Evolutionary conservation across 1,139 yeast genomes (phyloP).

Genomic region (Candida anutae): DNA sequence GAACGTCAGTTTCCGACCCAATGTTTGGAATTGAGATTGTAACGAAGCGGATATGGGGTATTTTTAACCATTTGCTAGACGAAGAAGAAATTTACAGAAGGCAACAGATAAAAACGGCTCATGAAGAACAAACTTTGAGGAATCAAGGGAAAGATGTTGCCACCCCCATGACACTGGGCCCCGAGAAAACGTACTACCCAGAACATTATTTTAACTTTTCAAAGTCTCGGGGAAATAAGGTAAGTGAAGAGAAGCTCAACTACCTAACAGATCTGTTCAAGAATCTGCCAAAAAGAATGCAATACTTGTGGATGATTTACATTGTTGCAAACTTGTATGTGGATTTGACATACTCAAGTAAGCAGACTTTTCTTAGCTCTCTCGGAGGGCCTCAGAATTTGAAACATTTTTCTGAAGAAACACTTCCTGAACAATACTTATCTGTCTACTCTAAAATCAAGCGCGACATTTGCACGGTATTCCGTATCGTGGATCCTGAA

Average conservation of each 20-base stretch:
- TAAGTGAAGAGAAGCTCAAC: constrained; percentile 12
- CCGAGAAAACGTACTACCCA: constrained; percentile 23
- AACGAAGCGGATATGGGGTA: constrained; percentile 18
- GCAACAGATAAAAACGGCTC: constrained; percentile 9
- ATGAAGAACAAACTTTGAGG: constrained; percentile 6
- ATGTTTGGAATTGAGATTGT: constrained; percentile 13
- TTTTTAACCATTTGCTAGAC: constrained; percentile 21
- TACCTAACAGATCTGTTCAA: constrained; percentile 20
- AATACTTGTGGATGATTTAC: constrained; percentile 25
- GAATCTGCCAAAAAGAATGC: constrained; percentile 20
- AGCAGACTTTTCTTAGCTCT: constrained; percentile 16
- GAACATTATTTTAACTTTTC: constrained; percentile 29
- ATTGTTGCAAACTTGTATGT: constrained; percentile 22
- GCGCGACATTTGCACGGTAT: constrained; percentile 16
- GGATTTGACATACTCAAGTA: constrained; percentile 19
- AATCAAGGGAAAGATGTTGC: too few relatives aligned
- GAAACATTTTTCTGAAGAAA: constrained; percentile 32
- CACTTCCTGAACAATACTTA: constrained; percentile 18
- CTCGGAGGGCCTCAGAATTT: constrained; percentile 20
- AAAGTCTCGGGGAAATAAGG: constrained; percentile 14
- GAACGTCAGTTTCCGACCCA: constrained; percentile 16
- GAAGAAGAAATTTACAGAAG: constrained; percentile 20
- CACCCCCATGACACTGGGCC: constrained; percentile 2
- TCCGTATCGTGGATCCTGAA: constrained; percentile 18
- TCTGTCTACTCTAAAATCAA: constrained; percentile 19